These are phyloP conservation scores for Sporothrix phasma DNA, from an alignment of 2,329 filamentous ascomycete species.

Conservation along the genomic window DNA sequence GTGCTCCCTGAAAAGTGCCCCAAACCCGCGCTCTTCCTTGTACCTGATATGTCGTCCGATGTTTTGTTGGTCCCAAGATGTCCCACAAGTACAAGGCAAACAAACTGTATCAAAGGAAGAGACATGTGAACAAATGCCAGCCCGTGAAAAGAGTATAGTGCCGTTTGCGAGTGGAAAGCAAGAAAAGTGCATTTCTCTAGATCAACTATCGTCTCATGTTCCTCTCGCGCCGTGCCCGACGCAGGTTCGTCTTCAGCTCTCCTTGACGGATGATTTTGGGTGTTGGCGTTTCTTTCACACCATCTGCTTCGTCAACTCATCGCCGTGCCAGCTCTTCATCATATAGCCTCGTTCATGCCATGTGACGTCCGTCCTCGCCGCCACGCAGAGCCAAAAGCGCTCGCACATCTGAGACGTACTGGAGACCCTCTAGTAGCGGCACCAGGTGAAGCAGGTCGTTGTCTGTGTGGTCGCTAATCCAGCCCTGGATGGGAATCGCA, in stretches of 20 bases:
- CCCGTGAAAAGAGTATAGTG: not conserved
- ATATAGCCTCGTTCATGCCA: constrained; percentile 27
- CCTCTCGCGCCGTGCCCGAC: not conserved
- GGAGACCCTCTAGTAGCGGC: constrained; percentile 82
- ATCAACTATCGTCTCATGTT: not conserved
- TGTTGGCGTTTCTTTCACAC: not conserved
- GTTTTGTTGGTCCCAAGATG: not conserved
- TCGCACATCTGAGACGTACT: constrained; percentile 93
- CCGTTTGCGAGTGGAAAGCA: not conserved
- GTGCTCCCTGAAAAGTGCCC: not conserved
- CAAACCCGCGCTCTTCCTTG: not conserved
- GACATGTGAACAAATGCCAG: not conserved
- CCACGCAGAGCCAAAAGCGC: constrained; percentile 80
- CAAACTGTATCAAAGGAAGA: not conserved
- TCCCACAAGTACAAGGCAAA: not conserved
- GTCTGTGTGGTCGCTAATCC: constrained; percentile 98
- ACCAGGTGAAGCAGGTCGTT: constrained; percentile 89
- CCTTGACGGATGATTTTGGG: not conserved
- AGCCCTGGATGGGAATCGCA: constrained; percentile 96
- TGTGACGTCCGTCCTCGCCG: constrained; percentile 64
- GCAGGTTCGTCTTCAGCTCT: not conserved
- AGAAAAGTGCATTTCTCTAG: not conserved
- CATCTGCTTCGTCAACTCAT: not conserved
- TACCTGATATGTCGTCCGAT: not conserved
- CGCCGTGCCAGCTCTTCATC: not conserved